Evolutionary conservation across 2,329 filamentous ascomycete species (phyloP).

Genomic region (Beauveria bassiana): DNA sequence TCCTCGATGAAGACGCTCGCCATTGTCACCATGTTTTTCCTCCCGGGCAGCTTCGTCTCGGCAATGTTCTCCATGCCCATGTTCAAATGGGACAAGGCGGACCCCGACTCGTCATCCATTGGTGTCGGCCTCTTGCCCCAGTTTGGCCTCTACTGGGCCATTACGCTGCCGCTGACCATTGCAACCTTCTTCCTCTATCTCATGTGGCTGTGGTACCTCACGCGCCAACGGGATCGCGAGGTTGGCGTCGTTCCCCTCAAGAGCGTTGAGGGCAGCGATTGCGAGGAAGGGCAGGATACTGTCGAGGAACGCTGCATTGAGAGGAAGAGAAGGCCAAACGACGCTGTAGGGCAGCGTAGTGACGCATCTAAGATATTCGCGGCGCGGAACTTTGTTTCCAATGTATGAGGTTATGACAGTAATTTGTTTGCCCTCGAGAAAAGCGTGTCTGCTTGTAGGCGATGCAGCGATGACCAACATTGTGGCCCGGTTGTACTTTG

Average conservation of each 20-base stretch:
- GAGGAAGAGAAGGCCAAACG: conserved; percentile 4
- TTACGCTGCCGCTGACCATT: conserved; percentile 31
- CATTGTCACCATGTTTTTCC: conserved; percentile 35
- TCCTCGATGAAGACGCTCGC: conserved; percentile 36
- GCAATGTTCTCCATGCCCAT: conserved; percentile 31
- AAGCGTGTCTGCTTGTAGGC: background rate
- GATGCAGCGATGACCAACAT: too few relatives aligned
- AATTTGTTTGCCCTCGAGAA: background rate
- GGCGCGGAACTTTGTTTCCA: background rate
- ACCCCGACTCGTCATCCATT: conserved; percentile 17
- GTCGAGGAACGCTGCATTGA: background rate
- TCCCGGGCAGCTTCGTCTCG: conserved; percentile 34
- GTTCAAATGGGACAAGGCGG: conserved; percentile 26
- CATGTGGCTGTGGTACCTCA: conserved; percentile 25
- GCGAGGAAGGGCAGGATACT: background rate
- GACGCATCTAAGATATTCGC: background rate
- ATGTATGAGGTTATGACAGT: background rate
- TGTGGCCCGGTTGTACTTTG: background rate
- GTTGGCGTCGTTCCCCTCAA: background rate
- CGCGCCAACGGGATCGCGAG: conserved; percentile 15
- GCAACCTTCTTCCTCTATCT: conserved; percentile 29
- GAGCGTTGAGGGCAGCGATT: background rate
- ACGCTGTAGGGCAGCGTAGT: background rate
- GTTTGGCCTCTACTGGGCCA: conserved; percentile 32
- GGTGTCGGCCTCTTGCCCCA: conserved; percentile 26